A percentile compares a stretch with the other conserved stretches of the same genome.
These are phyloP conservation scores for Coemansia sp. DNA, from an alignment of 192 early-diverging fungal species.

Conservation along the genomic window DNA sequence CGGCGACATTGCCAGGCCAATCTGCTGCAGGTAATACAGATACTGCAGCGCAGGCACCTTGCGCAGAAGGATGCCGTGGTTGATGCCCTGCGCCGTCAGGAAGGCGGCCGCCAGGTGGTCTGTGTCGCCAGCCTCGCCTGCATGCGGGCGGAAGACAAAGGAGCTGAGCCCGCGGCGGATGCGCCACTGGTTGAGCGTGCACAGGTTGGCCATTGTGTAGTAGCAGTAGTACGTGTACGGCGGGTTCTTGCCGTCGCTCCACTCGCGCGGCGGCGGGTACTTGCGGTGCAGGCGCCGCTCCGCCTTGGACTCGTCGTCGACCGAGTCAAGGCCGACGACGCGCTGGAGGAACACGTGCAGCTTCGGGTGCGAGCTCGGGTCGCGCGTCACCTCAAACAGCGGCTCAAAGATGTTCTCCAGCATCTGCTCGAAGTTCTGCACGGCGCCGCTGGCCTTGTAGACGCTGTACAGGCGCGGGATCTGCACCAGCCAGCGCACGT, in stretches of 20 bases:
- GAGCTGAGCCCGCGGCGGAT: constrained; percentile 79
- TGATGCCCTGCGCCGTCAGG: constrained; percentile 83
- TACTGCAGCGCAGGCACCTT: constrained; percentile 96
- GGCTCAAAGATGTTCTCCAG: constrained; percentile 85
- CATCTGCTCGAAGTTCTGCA: constrained; percentile 77
- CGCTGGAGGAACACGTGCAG: constrained; percentile 92
- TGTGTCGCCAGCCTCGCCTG: constrained; percentile 94
- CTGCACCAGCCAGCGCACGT: constrained; percentile 96
- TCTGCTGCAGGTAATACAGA: constrained; percentile 92
- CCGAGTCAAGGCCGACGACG: constrained; percentile 91
- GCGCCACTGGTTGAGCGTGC: constrained; percentile 79
- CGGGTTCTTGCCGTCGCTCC: constrained; percentile 70
- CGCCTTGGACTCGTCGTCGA: constrained; percentile 92
- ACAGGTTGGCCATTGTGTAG: constrained; percentile 89
- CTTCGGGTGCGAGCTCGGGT: constrained; percentile 86
- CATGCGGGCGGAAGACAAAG: constrained; percentile 91
- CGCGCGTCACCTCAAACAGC: constrained; percentile 86
- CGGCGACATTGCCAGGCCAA: constrained; percentile 96
- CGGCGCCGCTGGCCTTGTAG: constrained; percentile 67
- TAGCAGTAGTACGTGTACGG: constrained; percentile 95
- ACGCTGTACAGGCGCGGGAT: constrained; percentile 89
- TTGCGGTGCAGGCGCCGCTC: constrained; percentile 83
- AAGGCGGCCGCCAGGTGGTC: constrained; percentile 92
- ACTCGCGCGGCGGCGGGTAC: constrained; percentile 69
- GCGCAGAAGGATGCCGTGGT: constrained; percentile 89